Conservation (phyloP, 352 stramenopile species). For the Plasmopara viticola region DNA sequence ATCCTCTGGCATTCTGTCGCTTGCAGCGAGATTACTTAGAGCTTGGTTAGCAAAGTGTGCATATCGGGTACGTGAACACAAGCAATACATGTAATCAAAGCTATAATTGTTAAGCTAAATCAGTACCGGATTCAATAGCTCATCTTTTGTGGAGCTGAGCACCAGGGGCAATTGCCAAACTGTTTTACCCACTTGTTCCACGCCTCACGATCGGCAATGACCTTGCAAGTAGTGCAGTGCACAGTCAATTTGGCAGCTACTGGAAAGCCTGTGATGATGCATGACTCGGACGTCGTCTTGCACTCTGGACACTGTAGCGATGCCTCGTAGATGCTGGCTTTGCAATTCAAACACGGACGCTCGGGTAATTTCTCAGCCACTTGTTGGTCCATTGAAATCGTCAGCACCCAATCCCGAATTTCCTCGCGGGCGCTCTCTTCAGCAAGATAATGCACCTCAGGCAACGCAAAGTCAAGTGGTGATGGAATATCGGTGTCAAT, state of each 20-base stretch:
- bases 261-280: slow-evolving; percentile 89
- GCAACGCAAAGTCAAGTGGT: slow-evolving; percentile 67
- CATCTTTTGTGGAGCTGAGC: slow-evolving; percentile 76
- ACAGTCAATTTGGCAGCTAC: slow-evolving; percentile 82
- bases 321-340: slow-evolving; percentile 86
- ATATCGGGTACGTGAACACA: no score
- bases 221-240: slow-evolving; percentile 85
- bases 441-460: slow-evolving; percentile 67
- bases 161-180: slow-evolving; percentile 79
- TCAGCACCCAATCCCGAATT: slow-evolving; percentile 92
- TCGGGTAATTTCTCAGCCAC: slow-evolving; percentile 88
- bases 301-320: slow-evolving; percentile 71
- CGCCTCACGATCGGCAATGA: slow-evolving; percentile 76
- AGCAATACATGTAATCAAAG: no score
- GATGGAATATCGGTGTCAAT: slow-evolving; percentile 88
- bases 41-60: no score
- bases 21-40: no score
- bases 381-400: slow-evolving; percentile 93
- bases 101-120: no score
- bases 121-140: slow-evolving; percentile 43
- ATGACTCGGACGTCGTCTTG: slow-evolving; percentile 71
- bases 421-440: slow-evolving; percentile 88
- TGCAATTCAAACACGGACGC: slow-evolving; percentile 60
- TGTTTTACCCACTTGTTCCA: slow-evolving; percentile 89
- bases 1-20: no score